phyloP scores from a whole-genome alignment of 2,329 filamentous ascomycete genomes.

The Fusarium vanettenii region DNA sequence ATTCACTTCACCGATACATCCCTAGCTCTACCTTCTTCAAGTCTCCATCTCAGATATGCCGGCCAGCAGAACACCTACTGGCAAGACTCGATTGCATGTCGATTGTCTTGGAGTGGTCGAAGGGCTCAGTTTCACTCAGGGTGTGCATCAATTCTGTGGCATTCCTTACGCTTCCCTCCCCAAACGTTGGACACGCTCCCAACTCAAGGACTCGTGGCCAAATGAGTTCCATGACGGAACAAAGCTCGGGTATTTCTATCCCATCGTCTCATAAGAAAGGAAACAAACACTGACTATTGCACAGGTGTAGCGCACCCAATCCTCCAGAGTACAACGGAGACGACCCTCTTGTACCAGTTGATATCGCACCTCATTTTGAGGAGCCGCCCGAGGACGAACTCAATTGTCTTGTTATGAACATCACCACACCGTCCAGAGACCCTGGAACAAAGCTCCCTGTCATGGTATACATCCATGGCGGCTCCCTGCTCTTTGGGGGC shows the following conservation, averaged over 20 bases:
- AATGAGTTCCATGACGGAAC: constrained; percentile 21
- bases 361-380: constrained; percentile 16
- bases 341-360: neutral
- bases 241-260: constrained; percentile 14
- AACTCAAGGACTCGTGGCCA: constrained; percentile 9
- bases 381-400: constrained; percentile 20
- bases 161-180: constrained; percentile 24
- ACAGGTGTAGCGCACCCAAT: constrained; percentile 24
- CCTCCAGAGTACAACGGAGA: constrained; percentile 23
- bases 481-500: constrained; percentile 24
- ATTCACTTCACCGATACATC: neutral
- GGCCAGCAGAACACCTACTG: neutral
- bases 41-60: neutral
- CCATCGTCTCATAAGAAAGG: neutral
- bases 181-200: constrained; percentile 30
- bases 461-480: constrained; percentile 29
- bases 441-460: neutral
- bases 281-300: neutral
- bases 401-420: constrained; percentile 26
- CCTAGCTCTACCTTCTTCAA: no score
- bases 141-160: constrained; percentile 23
- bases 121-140: constrained; percentile 13
- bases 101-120: neutral
- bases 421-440: neutral
- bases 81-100: neutral